Evolutionary conservation across 2,329 filamentous ascomycete species (phyloP), one percentile per base, ranked within the genome.

Genomic region (Zarea fungicola): DNA sequence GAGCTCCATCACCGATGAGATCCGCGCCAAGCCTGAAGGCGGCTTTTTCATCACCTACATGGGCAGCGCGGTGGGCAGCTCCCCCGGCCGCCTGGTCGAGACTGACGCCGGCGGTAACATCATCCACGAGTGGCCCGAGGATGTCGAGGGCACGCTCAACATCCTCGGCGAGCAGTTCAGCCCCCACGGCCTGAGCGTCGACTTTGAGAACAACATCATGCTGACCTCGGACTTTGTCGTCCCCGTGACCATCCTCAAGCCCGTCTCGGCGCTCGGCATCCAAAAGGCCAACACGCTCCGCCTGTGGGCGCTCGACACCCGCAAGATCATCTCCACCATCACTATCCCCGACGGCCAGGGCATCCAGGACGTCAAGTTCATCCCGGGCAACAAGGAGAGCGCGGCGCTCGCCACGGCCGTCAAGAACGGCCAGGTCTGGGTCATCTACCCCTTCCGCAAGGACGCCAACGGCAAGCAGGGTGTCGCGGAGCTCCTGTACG

Each of bases 311-410:
- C 66, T 83, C 5, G 57, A 66, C 16, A 62, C 63, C 16, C 71
- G 75, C 45, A 76, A 67, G 42, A 83, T 83, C 53, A 70, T 82
- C 52, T 79, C 70, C 48, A 83, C 80, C 14, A 79, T 83, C 52
- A 78, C 71, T 11, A 82, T 84, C 50, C 80, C 80, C 19, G 59
- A 79, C 42, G 77, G 78, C 29, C 70, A 71, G 34, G 80, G 80
- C 52, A 83, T 83, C 43, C 79, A 83, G 57, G 80, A 84, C 54
- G 76, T 84, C 58, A 84, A 84, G 62, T 82, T 83, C 65, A 83
- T 83, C 53, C 80, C 80, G 1, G 75, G 76, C 8, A 78, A 83
- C 67, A 59, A 66, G 6, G 79, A 83, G 53, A 68, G 67, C 28
- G 80, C 79, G 26, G 80, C 79, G 10, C 65, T 83, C 21, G 79